These are phyloP conservation scores for Asterophora parasitica DNA, from an alignment of 768 basidiomycete genomes.

Conservation along the genomic window DNA sequence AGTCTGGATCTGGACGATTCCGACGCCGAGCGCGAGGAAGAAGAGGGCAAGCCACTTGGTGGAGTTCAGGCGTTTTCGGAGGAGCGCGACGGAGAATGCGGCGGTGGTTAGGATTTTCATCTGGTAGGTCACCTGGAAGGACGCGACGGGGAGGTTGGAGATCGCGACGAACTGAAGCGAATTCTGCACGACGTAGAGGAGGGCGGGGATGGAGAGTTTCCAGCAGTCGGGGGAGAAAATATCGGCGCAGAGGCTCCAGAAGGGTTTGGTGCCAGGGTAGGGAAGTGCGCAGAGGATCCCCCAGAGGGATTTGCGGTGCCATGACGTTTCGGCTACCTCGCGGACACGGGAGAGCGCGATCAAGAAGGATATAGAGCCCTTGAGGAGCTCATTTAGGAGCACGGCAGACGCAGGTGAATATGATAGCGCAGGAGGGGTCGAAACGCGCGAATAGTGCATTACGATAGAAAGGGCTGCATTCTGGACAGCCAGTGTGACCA, in stretches of 20 bases:
- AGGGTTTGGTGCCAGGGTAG: constrained; percentile 44
- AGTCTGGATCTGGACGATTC: constrained; percentile 91
- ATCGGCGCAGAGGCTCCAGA: constrained; percentile 57
- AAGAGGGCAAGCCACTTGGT: constrained; percentile 89
- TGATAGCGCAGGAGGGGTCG: constrained; percentile 66
- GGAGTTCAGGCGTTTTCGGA: constrained; percentile 65
- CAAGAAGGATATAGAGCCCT: constrained; percentile 85
- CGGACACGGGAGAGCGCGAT: constrained; percentile 66
- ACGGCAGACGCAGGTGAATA: constrained; percentile 96
- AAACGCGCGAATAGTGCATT: constrained; percentile 98
- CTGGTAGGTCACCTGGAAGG: constrained; percentile 97
- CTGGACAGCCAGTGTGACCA: constrained; percentile 87
- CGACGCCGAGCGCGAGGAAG: constrained; percentile 88
- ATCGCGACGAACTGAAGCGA: constrained; percentile 96
- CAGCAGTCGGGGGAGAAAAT: constrained; percentile 90
- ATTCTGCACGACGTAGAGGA: constrained; percentile 95
- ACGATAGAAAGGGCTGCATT: constrained; percentile 95
- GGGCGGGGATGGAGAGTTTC: constrained; percentile 95
- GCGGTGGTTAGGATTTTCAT: constrained; percentile 99
- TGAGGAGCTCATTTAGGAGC: constrained; percentile 89
- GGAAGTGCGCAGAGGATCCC: constrained; percentile 30
- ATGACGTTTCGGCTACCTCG: constrained; percentile 35
- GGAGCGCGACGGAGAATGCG: constrained; percentile 81
- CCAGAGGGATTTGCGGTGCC: constrained; percentile 37
- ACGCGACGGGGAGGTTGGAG: constrained; percentile 91